phyloP scores from a whole-genome alignment of 2,329 filamentous ascomycete genomes.

The Cladosporium colombiae region DNA sequence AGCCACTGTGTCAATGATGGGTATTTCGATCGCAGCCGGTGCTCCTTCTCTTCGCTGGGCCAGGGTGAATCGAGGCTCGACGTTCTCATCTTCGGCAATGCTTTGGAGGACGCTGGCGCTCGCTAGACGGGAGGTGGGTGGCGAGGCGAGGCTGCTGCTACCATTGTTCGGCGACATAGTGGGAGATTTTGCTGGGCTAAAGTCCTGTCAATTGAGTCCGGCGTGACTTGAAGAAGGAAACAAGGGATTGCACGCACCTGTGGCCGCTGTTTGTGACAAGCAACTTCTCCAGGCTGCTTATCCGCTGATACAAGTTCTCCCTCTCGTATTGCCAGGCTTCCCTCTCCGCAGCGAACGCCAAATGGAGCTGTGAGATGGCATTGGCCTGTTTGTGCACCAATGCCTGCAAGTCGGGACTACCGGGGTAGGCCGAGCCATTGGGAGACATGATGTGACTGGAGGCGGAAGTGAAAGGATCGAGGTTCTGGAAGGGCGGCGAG shows the following conservation, averaged over 20 bases:
- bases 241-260: slow-evolving; percentile 30
- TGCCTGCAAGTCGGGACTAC: slow-evolving; percentile 31
- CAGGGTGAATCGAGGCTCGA: slow-evolving; percentile 23
- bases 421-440: slow-evolving; percentile 12
- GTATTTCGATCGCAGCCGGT: slow-evolving; percentile 30
- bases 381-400: slow-evolving; percentile 39
- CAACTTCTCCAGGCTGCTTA: slow-evolving; percentile 38
- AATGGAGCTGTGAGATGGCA: slow-evolving; percentile 36
- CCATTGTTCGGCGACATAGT: slow-evolving; percentile 33
- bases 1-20: slow-evolving; percentile 21
- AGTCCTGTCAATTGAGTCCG: neutral
- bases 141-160: slow-evolving; percentile 25
- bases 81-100: slow-evolving; percentile 38
- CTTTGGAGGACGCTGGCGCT: slow-evolving; percentile 31
- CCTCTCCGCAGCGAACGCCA: slow-evolving; percentile 39
- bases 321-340: slow-evolving; percentile 38
- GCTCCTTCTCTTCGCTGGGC: slow-evolving; percentile 30
- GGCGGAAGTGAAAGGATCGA: slow-evolving; percentile 22
- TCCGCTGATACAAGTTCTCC: slow-evolving; percentile 36
- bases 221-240: neutral
- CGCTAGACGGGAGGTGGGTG: slow-evolving; percentile 24
- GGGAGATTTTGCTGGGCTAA: slow-evolving; percentile 40
- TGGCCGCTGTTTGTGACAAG: slow-evolving; percentile 37
- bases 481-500: slow-evolving; percentile 25
- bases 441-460: slow-evolving; percentile 29